Conservation (phyloP, 2,329 filamentous ascomycete species). For the Chaetomiaceae sp. region DNA sequence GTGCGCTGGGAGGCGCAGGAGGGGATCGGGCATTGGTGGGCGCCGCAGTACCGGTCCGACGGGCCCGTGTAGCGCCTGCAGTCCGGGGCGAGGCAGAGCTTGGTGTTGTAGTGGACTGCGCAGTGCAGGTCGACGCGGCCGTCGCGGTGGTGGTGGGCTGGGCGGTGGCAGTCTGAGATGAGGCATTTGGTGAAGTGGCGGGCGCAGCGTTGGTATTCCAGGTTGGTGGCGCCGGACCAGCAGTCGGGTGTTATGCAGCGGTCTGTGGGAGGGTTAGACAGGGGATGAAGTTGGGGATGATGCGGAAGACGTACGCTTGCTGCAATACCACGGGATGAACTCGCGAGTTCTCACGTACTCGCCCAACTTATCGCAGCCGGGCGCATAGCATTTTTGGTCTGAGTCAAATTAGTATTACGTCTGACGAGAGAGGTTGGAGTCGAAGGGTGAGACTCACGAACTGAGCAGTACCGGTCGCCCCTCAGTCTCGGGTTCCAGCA, state of each 20-base stretch:
- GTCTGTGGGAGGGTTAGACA: conserved; percentile 7
- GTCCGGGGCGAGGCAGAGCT: conserved; percentile 12
- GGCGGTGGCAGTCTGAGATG: conserved; percentile 14
- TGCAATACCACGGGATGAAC: conserved; percentile 21
- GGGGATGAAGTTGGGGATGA: background rate
- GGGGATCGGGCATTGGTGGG: conserved; percentile 10
- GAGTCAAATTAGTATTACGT: background rate
- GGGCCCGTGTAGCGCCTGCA: conserved; percentile 7
- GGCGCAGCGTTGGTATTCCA: conserved; percentile 16
- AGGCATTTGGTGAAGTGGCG: conserved; percentile 13
- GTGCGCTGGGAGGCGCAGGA: background rate
- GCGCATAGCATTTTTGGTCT: conserved; percentile 19
- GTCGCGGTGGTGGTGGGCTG: conserved; percentile 12
- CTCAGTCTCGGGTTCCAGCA: conserved; percentile 12
- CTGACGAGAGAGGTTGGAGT: fast-evolving
- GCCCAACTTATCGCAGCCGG: conserved; percentile 15
- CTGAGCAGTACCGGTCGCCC: conserved; percentile 14
- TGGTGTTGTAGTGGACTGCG: conserved; percentile 16
- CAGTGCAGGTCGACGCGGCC: conserved; percentile 18
- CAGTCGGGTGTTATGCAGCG: conserved; percentile 19
- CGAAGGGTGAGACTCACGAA: conserved; percentile 6
- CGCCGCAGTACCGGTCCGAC: conserved; percentile 15
- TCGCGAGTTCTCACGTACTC: conserved; percentile 7
- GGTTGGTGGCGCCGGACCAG: conserved; percentile 9
- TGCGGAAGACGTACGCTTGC: background rate